These are phyloP conservation scores for Rhododendron kiyosumense DNA, from an alignment of 148 eudicot genomes.

Conservation along the genomic window DNA sequence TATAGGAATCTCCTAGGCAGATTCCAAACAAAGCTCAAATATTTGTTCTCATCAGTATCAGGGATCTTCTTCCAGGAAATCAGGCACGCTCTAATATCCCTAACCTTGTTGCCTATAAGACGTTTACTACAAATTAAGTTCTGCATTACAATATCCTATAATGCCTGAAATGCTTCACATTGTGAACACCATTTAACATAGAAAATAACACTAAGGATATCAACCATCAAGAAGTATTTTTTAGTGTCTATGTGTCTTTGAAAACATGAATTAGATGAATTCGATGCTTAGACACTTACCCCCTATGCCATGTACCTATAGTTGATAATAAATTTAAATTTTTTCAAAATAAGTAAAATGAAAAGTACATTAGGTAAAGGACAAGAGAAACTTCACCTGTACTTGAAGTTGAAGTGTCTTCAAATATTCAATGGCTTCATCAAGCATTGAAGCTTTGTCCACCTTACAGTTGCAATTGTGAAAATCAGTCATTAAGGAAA, in stretches of 20 bases:
- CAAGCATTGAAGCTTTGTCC: constrained; percentile 99
- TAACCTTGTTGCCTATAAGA: neutral
- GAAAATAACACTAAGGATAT: neutral
- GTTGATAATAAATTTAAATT: neutral
- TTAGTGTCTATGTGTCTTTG: neutral
- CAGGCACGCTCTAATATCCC: neutral
- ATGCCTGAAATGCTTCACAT: neutral
- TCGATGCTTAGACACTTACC: neutral
- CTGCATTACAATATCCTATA: neutral
- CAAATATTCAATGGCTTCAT: constrained; percentile 96
- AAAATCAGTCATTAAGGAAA: constrained; percentile 6
- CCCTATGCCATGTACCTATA: neutral
- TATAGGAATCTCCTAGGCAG: neutral
- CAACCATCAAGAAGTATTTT: neutral
- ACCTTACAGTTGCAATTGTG: constrained; percentile 35
- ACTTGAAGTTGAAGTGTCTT: constrained; percentile 96
- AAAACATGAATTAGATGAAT: neutral
- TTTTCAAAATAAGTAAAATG: neutral
- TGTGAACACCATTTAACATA: neutral
- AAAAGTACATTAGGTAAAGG: neutral
- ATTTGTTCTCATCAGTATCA: neutral
- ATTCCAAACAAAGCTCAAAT: neutral
- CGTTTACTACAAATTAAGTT: neutral
- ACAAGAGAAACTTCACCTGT: constrained; percentile 51
- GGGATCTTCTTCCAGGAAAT: neutral